Percentiles rank a stretch among this genome's conserved stretches.
Conservation (phyloP, 495 filamentous ascomycete genomes). For the Penicillium salamii region DNA sequence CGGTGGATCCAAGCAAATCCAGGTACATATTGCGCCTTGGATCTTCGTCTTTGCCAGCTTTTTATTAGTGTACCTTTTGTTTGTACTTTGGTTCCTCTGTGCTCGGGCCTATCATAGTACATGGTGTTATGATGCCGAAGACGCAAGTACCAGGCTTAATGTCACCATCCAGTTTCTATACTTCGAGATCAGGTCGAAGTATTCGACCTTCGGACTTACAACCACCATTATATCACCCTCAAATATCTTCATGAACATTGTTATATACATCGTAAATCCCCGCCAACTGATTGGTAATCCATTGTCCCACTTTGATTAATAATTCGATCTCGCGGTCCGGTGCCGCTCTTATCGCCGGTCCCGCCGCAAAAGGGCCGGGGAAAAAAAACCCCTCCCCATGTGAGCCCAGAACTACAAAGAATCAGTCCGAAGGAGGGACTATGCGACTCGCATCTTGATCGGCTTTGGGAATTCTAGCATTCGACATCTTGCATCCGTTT, state of each 20-base stretch:
- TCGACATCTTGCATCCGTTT: neutral
- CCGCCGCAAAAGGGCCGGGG: slow-evolving; percentile 26
- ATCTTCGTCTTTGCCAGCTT: neutral
- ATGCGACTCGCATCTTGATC: slow-evolving; percentile 12
- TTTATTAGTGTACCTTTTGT: neutral
- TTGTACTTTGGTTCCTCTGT: neutral
- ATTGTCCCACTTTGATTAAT: neutral
- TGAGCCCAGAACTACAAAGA: slow-evolving; percentile 23
- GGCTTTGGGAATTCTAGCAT: neutral
- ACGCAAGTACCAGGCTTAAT: neutral
- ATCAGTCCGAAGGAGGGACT: slow-evolving; percentile 18
- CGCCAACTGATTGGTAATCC: neutral
- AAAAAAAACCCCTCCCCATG: slow-evolving; percentile 24
- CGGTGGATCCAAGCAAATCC: neutral
- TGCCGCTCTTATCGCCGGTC: slow-evolving; percentile 32
- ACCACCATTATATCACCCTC: neutral
- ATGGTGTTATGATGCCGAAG: neutral
- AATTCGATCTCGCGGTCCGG: neutral
- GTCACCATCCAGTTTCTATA: slow-evolving; percentile 1
- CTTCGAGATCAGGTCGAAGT: neutral
- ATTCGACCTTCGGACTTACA: neutral
- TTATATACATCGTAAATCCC: neutral
- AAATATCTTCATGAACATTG: neutral
- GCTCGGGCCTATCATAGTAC: slow-evolving; percentile 1
- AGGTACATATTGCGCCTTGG: neutral